Evolutionary conservation across 2,329 filamentous ascomycete genomes (phyloP), one percentile per base, ranked within the genome.

Genomic region (Neopestalotiopsis sp.): DNA sequence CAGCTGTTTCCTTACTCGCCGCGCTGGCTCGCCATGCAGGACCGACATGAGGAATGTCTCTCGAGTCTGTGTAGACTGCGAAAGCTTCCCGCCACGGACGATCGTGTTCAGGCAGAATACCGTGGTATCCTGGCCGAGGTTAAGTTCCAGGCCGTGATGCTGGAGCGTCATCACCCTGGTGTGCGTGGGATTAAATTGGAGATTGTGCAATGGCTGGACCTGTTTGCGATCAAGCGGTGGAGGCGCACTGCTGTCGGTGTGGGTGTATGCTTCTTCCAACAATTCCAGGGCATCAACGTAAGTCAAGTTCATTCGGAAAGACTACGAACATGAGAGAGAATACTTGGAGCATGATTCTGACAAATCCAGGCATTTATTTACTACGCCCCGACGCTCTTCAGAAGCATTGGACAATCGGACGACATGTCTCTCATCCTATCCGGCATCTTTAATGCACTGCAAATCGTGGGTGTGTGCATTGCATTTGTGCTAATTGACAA

Each of bases 101-200:
- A 75, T 1, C 77, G 84, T 14, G 80, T 88, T 0, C 78, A 83
- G 24, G 73, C 80, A 24, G 85, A 88, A 69, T 86, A 81, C 80
- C 80, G 81, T 62, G 85, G 83, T 9, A 88, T 88, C 66, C 76
- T 83, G 1, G 81, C 83, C 0, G 85, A 88, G 68, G 83, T 84
- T 1, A 75, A 80, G 7, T 82, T 87, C 69, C 82, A 86, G 61
- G 73, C 82, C 57, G 77, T 82, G 28, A 79, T 80, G 58, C 70
- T 75, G 20, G 77, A 80, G 66, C 79, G 79, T 60, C 79, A 81
- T 38, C 83, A 75, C 70, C 79, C 75, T 69, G 81, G 68, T 72
- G 78, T 49, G 58, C 74, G 60, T 24, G 75, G 75, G 1, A 67
- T 82, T 56, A 82, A 80, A 69, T 79, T 87, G 0, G 85, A 86